Base-by-base conservation (phyloP, 495 filamentous ascomycete genomes). In the Hypoxylon lienhwacheense region DNA sequence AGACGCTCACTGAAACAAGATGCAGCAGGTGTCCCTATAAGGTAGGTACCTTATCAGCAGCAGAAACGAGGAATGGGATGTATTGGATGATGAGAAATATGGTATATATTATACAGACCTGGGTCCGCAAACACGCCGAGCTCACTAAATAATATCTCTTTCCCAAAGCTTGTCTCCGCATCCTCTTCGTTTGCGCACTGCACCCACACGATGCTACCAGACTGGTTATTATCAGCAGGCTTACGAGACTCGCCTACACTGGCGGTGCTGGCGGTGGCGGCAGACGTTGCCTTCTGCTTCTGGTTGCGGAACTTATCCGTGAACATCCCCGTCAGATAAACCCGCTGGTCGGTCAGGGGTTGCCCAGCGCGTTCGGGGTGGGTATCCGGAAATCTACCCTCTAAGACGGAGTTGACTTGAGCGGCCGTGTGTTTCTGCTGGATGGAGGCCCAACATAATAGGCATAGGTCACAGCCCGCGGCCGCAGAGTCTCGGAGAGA, bases 61-160 rank as follows among this genome's bases (percentile, higher is more conserved):
- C 25, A 22, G 37, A 3, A 51, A 26, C 2, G 1, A 8, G 35
- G n/a, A 57, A 46, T 16, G 3, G 15, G 16, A 11, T 29, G 29
- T 12, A 21, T 11, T 3, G 8, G 36, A 17, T 14, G 14, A 10
- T 19, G 12, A 19, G 15, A 2, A 17, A n/a, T 2, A 7, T 5
- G 10, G 17, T 16, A 14, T 17, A 16, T 19, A 31, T 1, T n/a
- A 43, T 12, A 41, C 35, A 12, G 36, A 60, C 56, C 56, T 44
- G 51, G 57, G 43, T 61, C 57, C 3, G 57, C 51, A 40, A 55
- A 61, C 10, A 55, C 47, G 7, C 5, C 1, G 2, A 61, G 24
- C 2, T 12, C 7, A 29, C 28, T 34, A 1, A 0, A 7, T 7
- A 61, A 15, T 4, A 55, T 15, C 7, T 21, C n/a, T 26, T 25